Conservation (phyloP, 352 stramenopile species). For the Globisporangium spinosum region DNA sequence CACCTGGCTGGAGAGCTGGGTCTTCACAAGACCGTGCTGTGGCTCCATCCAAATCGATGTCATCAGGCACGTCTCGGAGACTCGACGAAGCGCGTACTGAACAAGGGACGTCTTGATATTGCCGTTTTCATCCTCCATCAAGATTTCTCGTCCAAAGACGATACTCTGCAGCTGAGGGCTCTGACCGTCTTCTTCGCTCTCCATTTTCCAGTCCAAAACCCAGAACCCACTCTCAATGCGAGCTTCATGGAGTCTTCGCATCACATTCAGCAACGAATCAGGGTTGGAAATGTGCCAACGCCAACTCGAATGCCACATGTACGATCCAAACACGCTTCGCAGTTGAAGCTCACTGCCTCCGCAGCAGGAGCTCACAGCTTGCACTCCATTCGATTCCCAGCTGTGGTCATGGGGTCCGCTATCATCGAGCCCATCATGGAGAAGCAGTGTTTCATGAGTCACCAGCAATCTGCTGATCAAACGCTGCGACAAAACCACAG, state of each 20-base stretch:
- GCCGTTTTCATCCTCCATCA: constrained; percentile 80
- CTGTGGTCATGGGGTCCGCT: constrained; percentile 18
- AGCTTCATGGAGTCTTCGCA: constrained; percentile 69
- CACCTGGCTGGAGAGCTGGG: constrained; percentile 36
- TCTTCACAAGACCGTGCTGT: constrained; percentile 70
- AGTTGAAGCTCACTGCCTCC: constrained; percentile 73
- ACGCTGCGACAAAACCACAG: constrained; percentile 64
- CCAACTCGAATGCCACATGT: constrained; percentile 88
- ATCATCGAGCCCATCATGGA: constrained; percentile 29
- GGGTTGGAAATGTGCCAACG: constrained; percentile 72
- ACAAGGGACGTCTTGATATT: constrained; percentile 69
- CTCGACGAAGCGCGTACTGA: constrained; percentile 72
- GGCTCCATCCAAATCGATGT: constrained; percentile 90
- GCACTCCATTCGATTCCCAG: background rate
- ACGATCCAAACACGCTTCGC: constrained; percentile 76
- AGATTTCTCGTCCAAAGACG: constrained; percentile 77
- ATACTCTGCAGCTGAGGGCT: constrained; percentile 54
- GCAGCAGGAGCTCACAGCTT: constrained; percentile 57
- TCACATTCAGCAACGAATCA: constrained; percentile 49
- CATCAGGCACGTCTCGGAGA: constrained; percentile 76
- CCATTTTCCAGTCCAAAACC: constrained; percentile 80
- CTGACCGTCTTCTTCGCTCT: constrained; percentile 52
- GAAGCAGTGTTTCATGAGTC: constrained; percentile 64
- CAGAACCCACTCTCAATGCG: constrained; percentile 74
- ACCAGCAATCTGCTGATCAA: constrained; percentile 76